Conservation (phyloP, 805 yeast genomes). For the Candida succiphila region DNA sequence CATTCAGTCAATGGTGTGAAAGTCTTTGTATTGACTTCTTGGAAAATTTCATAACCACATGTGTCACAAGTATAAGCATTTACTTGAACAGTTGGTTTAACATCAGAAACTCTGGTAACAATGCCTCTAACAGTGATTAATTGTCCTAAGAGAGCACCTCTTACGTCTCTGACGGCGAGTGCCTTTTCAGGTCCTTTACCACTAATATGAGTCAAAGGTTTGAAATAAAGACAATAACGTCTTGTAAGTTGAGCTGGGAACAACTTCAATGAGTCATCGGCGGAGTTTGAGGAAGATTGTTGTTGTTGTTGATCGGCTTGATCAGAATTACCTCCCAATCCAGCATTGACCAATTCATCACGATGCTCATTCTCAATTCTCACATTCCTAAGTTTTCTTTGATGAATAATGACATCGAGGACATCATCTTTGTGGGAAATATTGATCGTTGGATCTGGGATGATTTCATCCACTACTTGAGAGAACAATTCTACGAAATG, state of each 20-base stretch:
- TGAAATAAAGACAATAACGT: slow-evolving; percentile 78
- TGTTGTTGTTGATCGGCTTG: slow-evolving; percentile 20
- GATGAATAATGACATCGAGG: slow-evolving; percentile 84
- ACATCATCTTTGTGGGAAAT: slow-evolving; percentile 80
- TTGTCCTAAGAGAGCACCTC: slow-evolving; percentile 76
- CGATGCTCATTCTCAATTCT: slow-evolving; percentile 58
- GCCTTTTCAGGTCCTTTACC: slow-evolving; percentile 37
- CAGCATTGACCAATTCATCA: slow-evolving; percentile 45
- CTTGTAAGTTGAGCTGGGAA: slow-evolving; percentile 86
- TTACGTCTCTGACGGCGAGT: slow-evolving; percentile 81
- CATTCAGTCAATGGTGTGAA: slow-evolving; percentile 88
- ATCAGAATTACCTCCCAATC: slow-evolving; percentile 20
- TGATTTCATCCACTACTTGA: slow-evolving; percentile 61
- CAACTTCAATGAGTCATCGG: slow-evolving; percentile 31
- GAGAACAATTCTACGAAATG: slow-evolving; percentile 75
- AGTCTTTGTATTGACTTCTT: slow-evolving; percentile 77
- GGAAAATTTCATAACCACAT: slow-evolving; percentile 95
- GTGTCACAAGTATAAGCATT: slow-evolving; percentile 96
- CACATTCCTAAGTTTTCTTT: slow-evolving; percentile 75
- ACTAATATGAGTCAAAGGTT: slow-evolving; percentile 48
- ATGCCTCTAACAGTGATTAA: slow-evolving; percentile 89
- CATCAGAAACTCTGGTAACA: slow-evolving; percentile 92
- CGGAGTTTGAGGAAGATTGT: slow-evolving; percentile 7
- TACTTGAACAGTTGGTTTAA: slow-evolving; percentile 83
- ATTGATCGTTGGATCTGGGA: slow-evolving; percentile 83